These are phyloP conservation scores for Mycena albidolilacea DNA, from an alignment of 768 basidiomycete genomes.

Conservation along the genomic window DNA sequence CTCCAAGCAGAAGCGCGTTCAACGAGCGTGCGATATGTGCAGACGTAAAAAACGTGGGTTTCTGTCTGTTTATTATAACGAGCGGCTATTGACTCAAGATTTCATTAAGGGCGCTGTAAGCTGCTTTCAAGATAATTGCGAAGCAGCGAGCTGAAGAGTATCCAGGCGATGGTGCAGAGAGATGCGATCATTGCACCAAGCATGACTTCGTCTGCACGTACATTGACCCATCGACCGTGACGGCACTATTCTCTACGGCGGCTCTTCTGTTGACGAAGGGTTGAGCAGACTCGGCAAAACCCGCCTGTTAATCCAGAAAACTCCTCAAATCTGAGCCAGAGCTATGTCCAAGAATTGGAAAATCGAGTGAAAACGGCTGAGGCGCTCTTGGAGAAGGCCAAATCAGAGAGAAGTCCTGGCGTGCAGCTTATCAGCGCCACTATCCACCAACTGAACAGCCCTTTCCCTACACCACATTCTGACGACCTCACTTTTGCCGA, in stretches of 20 bases:
- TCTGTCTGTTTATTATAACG: neutral
- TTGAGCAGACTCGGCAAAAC: too few species aligned
- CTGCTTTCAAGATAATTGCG: neutral
- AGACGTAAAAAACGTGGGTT: conserved; percentile 22
- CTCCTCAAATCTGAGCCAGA: neutral
- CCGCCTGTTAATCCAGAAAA: neutral
- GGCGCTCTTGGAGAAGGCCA: conserved; percentile 13
- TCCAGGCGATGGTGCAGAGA: conserved; percentile 23
- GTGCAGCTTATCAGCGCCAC: conserved; percentile 12
- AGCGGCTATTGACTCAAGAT: neutral
- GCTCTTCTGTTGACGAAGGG: neutral
- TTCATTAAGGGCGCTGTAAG: neutral
- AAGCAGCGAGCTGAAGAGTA: neutral
- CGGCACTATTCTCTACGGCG: neutral
- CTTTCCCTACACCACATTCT: conserved; percentile 17
- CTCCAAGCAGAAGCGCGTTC: conserved; percentile 9
- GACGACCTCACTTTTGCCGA: conserved; percentile 25
- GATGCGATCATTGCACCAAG: conserved; percentile 22
- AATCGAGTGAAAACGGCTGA: conserved; percentile 23
- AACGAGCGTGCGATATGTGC: conserved; percentile 29
- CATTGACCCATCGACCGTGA: conserved; percentile 2
- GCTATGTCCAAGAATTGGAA: conserved; percentile 18
- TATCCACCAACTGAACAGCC: conserved; percentile 16
- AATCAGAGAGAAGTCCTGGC: conserved; percentile 10
- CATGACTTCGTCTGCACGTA: conserved; percentile 29